Evolutionary conservation across 108 stramenopile genomes (phyloP).

Genomic region (Cyclotella cryptica): DNA sequence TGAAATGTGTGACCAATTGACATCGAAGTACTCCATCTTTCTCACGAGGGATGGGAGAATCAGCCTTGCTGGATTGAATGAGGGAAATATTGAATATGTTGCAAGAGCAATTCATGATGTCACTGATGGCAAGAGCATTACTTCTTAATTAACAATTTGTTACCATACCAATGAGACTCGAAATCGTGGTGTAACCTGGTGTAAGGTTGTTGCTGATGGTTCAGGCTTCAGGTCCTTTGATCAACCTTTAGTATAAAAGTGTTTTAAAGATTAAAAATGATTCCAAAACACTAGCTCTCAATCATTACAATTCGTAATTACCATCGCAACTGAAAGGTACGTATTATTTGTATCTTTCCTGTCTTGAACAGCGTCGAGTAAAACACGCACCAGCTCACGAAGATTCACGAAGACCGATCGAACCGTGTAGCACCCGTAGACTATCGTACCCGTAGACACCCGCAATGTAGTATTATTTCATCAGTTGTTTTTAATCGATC

Average conservation of each 20-base stretch:
- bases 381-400: no score
- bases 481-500: no score
- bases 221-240: neutral
- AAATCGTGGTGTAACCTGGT: neutral
- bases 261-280: neutral
- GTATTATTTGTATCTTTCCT: no score
- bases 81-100: slow-evolving; percentile 93
- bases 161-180: neutral
- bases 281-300: no score
- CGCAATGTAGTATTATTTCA: no score
- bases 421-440: no score
- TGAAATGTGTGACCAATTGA: slow-evolving; percentile 92
- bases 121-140: slow-evolving; percentile 85
- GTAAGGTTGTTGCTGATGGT: neutral
- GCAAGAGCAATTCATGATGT: slow-evolving; percentile 94
- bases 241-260: neutral
- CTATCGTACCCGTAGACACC: no score
- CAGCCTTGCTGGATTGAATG: slow-evolving; percentile 96
- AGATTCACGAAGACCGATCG: no score
- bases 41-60: slow-evolving; percentile 97
- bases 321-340: neutral
- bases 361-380: no score
- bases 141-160: slow-evolving; percentile 17
- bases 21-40: slow-evolving; percentile 90
- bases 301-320: neutral